These are phyloP conservation scores for Malus hybrid DNA, from an alignment of 331 rosid genomes.

Conservation along the genomic window DNA sequence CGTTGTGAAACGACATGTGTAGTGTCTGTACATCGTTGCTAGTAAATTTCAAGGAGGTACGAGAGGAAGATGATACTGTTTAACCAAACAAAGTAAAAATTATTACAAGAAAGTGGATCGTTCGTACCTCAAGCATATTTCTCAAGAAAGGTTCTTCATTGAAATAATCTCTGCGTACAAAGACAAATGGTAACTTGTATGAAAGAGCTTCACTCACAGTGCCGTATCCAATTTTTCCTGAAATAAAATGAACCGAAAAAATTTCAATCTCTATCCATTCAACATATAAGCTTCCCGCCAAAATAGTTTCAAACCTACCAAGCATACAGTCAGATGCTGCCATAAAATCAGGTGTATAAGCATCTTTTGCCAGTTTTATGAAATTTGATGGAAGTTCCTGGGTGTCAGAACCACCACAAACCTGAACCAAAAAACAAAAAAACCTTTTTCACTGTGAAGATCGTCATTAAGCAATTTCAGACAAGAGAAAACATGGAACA, in stretches of 20 bases:
- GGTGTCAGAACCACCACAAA: constrained; percentile 84
- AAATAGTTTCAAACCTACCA: constrained; percentile 46
- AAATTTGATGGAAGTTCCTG: constrained; percentile 79
- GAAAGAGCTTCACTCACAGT: constrained; percentile 95
- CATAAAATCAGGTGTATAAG: constrained; percentile 87
- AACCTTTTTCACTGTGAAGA: constrained; percentile 1
- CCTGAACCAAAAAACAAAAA: constrained; percentile 38
- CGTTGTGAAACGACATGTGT: too few relatives aligned
- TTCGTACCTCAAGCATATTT: constrained; percentile 88
- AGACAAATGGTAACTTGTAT: constrained; percentile 83
- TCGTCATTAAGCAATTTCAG: background rate
- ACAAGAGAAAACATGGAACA: constrained; percentile 1
- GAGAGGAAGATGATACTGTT: background rate
- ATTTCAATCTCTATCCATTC: background rate
- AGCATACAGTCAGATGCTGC: constrained; percentile 99
- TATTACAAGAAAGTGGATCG: background rate
- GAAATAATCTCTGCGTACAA: constrained; percentile 96
- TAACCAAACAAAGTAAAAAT: background rate
- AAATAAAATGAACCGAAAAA: background rate
- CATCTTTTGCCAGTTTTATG: constrained; percentile 61
- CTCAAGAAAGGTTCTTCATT: constrained; percentile 94
- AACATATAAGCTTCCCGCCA: constrained; percentile 15
- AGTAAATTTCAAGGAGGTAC: too few relatives aligned
- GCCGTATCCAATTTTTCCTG: constrained; percentile 95
- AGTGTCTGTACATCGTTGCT: too few relatives aligned